Evolutionary conservation across 257 asterid species (phyloP), one percentile per base, ranked within the genome.

Genomic region (Capsicum pubescens): DNA sequence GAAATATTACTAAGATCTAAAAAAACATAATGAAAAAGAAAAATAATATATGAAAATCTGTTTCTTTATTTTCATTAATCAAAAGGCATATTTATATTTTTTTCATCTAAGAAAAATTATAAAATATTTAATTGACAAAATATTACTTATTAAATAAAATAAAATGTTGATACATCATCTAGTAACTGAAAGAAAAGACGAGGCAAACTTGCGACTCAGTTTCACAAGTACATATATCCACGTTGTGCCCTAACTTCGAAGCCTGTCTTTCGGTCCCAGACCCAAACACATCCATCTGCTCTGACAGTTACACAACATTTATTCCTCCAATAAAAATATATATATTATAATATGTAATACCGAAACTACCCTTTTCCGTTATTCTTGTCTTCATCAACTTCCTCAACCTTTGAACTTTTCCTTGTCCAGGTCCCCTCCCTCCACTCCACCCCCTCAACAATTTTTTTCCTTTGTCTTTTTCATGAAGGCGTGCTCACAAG

Each of bases 341-440:
- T 26, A 26, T 26, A 26, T 26, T 26, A 26, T 26, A 26, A 4
- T 2, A 2, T 1, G 9, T 39, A 39, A 83, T 86, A 52, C 88
- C 92, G 58, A 85, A 59, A 85, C 11, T 80, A 84, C 85, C 92
- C 90, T 64, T 77, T 79, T 32, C 88, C 87, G 89, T 89, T 88
- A 87, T 81, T 84, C 84, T 54, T 84, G 85, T 84, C 86, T 61
- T 78, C 86, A 8, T 21, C 88, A 81, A 56, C 36, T 78, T 26
- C 83, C 79, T 84, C 84, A 86, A 86, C 87, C 46, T 84, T 74
- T 46, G 72, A 9, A 54, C 69, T 61, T 76, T 82, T 64, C 88
- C 72, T 81, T 59, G 58, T 79, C 64, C 83, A 56, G 70, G 64
- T 67, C 60, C 55, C 55, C 36, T 3, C 55, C 55, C 36, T 3